phyloP scores from a whole-genome alignment of 106 monocot species.

The Allium fistulosum region DNA sequence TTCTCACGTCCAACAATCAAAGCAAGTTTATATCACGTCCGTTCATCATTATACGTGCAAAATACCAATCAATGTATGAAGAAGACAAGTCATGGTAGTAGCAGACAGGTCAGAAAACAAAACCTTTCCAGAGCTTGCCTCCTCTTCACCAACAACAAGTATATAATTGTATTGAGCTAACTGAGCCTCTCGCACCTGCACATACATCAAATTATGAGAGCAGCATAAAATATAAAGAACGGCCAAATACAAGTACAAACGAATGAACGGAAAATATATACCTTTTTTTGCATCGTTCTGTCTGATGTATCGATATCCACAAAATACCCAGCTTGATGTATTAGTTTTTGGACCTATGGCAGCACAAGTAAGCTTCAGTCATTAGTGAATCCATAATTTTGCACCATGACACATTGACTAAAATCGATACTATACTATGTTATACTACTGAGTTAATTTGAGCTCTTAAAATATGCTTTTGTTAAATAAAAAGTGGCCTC shows the following conservation, averaged over 20 bases:
- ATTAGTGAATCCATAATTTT: neutral
- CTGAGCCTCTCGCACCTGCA: conserved; percentile 85
- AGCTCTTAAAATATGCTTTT: too few species aligned
- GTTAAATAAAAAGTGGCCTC: too few species aligned
- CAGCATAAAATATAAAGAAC: too few species aligned
- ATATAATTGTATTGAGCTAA: conserved; percentile 92
- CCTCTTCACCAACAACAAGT: conserved; percentile 85
- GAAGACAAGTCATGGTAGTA: too few species aligned
- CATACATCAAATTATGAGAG: neutral
- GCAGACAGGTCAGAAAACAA: neutral
- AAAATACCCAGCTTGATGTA: conserved; percentile 84
- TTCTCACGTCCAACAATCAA: too few species aligned
- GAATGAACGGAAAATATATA: neutral
- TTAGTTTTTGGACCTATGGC: conserved; percentile 57
- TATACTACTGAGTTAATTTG: too few species aligned
- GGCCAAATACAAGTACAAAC: too few species aligned
- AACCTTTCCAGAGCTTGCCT: conserved; percentile 78
- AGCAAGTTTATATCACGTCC: too few species aligned
- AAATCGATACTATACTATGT: too few species aligned
- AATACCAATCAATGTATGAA: too few species aligned
- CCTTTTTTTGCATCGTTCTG: conserved; percentile 92
- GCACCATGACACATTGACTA: neutral
- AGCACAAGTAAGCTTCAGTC: neutral
- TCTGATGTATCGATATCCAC: conserved; percentile 69
- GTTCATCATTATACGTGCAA: too few species aligned